A percentile compares a stretch with the other conserved stretches of the same genome.
phyloP scores from a whole-genome alignment of 2,329 filamentous ascomycete species.

The Scedosporium aurantiacum region DNA sequence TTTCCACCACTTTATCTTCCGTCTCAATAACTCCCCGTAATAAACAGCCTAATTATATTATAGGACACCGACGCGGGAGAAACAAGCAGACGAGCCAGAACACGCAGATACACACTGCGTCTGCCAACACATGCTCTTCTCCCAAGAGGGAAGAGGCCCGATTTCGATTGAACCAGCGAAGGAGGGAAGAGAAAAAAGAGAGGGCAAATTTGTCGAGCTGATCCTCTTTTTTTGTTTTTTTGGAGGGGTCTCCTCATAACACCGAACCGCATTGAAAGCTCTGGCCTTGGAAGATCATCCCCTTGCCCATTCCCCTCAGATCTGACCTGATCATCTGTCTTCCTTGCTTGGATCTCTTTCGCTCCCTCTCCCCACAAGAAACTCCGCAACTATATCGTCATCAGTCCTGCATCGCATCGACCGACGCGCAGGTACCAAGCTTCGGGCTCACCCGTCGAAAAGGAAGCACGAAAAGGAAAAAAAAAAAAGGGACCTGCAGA shows the following conservation, averaged over 20 bases:
- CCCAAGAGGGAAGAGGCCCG: background rate
- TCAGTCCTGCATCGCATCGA: background rate
- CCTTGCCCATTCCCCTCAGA: background rate
- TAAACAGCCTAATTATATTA: conserved; percentile 8
- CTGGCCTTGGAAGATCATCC: background rate
- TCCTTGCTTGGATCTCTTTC: background rate
- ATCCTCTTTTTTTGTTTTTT: background rate
- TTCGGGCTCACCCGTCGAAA: background rate
- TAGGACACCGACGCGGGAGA: conserved; percentile 2
- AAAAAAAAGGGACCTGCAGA: background rate
- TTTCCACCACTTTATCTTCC: background rate
- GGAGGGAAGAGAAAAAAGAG: background rate
- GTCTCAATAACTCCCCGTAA: conserved; percentile 1
- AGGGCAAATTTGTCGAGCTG: background rate
- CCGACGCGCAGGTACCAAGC: background rate
- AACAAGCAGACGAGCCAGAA: background rate
- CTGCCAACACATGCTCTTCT: background rate
- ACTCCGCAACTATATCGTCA: background rate
- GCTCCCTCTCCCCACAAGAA: background rate
- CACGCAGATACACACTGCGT: background rate
- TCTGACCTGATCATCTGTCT: background rate
- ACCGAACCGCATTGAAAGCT: background rate
- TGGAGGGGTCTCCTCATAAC: background rate
- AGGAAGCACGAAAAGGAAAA: background rate
- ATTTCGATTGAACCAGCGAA: background rate